Percentiles rank a stretch among this genome's conserved stretches.
Evolutionary conservation across 2,329 filamentous ascomycete species (phyloP).

Genomic region (Daldinia sp.): DNA sequence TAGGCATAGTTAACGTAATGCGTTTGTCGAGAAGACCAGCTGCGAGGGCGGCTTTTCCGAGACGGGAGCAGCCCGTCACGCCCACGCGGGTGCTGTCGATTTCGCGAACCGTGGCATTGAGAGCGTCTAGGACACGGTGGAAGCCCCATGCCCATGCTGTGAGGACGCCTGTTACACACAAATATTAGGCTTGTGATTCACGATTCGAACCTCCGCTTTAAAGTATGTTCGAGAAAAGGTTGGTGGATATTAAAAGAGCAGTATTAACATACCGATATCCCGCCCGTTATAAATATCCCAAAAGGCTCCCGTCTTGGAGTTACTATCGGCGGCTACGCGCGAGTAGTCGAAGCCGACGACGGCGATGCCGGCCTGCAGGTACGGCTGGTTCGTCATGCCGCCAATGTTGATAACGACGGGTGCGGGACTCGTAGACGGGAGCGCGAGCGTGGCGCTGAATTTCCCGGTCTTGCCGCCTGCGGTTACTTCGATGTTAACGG

Average conservation of each 20-base stretch:
- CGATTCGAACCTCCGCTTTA: too few species aligned
- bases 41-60: slow-evolving; percentile 62
- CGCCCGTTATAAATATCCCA: slow-evolving; percentile 58
- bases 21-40: slow-evolving; percentile 60
- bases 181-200: too few species aligned
- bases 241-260: not conserved
- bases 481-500: slow-evolving; percentile 53
- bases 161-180: slow-evolving; percentile 57
- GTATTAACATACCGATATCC: slow-evolving; percentile 53
- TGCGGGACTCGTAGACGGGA: slow-evolving; percentile 50
- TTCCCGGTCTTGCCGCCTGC: slow-evolving; percentile 54
- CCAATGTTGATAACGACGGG: slow-evolving; percentile 61
- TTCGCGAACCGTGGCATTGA: slow-evolving; percentile 57
- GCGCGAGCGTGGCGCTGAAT: slow-evolving; percentile 54
- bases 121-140: slow-evolving; percentile 60
- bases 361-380: slow-evolving; percentile 57
- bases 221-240: too few species aligned
- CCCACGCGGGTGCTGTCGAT: slow-evolving; percentile 54
- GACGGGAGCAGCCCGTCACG: slow-evolving; percentile 63
- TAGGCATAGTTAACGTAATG: slow-evolving; percentile 63
- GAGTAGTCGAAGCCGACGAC: slow-evolving; percentile 60
- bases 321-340: slow-evolving; percentile 58
- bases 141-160: slow-evolving; percentile 66
- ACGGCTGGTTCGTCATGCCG: slow-evolving; percentile 57
- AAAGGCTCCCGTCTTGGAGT: slow-evolving; percentile 58